phyloP scores from a whole-genome alignment of 2,329 filamentous ascomycete species.

The Sarocladiaceae sp. region DNA sequence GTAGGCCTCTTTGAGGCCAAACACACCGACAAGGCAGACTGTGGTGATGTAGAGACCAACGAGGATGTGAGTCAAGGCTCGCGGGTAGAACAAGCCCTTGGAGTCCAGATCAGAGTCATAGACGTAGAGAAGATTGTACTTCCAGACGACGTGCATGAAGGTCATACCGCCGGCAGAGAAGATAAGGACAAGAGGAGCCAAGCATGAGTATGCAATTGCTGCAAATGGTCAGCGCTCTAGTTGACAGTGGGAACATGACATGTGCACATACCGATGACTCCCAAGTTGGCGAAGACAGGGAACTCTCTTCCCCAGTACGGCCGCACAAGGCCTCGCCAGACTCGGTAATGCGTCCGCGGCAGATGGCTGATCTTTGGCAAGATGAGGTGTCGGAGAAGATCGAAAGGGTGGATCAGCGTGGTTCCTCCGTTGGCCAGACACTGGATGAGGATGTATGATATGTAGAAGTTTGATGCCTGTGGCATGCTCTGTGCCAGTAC shows the following conservation, averaged over 20 bases:
- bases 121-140: constrained; percentile 87
- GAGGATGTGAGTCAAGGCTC: constrained; percentile 80
- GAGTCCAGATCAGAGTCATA: constrained; percentile 78
- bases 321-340: constrained; percentile 67
- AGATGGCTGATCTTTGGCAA: constrained; percentile 69
- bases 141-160: constrained; percentile 80
- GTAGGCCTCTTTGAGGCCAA: constrained; percentile 61
- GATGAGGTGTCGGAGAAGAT: constrained; percentile 51
- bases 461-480: constrained; percentile 85
- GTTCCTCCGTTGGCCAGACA: constrained; percentile 73
- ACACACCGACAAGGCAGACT: constrained; percentile 77
- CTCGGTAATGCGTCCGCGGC: constrained; percentile 71
- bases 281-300: constrained; percentile 74
- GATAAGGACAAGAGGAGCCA: constrained; percentile 56
- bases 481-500: constrained; percentile 72
- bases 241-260: not conserved
- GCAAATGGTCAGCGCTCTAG: not conserved
- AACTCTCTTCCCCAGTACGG: constrained; percentile 81
- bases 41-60: constrained; percentile 79
- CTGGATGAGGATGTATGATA: constrained; percentile 89
- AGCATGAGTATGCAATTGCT: constrained; percentile 6
- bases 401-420: constrained; percentile 63
- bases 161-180: constrained; percentile 75
- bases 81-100: constrained; percentile 79
- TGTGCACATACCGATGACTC: constrained; percentile 67